Base-by-base conservation (phyloP, 2,329 filamentous ascomycete genomes). In the Colletotrichum sp. region DNA sequence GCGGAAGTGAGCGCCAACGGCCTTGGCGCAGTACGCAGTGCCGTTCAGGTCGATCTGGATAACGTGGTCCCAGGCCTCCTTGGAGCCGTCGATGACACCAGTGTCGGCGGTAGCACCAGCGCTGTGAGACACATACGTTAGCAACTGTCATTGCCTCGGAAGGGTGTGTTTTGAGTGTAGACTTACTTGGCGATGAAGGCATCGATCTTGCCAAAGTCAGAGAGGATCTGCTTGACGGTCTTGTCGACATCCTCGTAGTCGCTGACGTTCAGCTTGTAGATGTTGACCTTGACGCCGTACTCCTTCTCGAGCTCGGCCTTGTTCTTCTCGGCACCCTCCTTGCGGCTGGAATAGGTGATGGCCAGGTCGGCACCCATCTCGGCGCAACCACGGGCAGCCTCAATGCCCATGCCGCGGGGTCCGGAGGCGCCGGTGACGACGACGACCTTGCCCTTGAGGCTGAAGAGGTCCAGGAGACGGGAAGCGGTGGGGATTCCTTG, bases 171-270 rank as follows among this genome's bases (percentile, higher is more conserved):
- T 2, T 21, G n/a, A 49, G 10, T 13, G 52, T 6, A 13, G 44
- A 91, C 93, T 55, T 90, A 93, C 84, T 96, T 95, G 80, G 94
- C 94, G 70, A 96, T 90, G 80, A 96, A 95, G 77, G 93, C 90
- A 78, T 95, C 94, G 74, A 95, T 91, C 65, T 92, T 91, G 80
- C 93, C 92, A 82, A 96, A 96, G 82, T 96, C 94, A 79, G 88
- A 86, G 82, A 94, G 89, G 78, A 96, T 92, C 39, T 95, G 91
- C 72, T 87, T 86, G 72, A 92, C 86, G 78, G 91, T 87, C 62
- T 86, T 82, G 82, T 91, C 85, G 71, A 92, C 88, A 12, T 88
- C 84, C 16, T 84, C 80, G 79, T 87, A 90, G 76, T 91, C 86
- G 71, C 86, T 88, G n/a, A 92, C 85, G 81, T 93, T 89, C 78